Evolutionary conservation across 768 basidiomycete genomes (phyloP), one percentile per base, ranked within the genome.

Genomic region (Panaeolus cyanescens): DNA sequence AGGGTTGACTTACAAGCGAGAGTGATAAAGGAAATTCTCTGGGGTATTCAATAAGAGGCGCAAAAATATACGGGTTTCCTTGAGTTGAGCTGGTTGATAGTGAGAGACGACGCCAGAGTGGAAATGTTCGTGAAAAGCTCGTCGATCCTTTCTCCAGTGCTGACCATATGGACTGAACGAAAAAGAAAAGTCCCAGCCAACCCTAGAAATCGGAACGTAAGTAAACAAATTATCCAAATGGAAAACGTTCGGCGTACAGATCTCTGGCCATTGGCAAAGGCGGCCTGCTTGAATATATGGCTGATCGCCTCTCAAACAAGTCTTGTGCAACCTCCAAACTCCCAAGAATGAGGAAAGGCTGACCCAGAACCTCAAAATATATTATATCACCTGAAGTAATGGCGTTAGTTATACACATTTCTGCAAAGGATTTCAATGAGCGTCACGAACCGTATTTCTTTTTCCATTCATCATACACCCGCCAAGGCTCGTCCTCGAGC

Each of bases 231-330:
- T 5, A 42, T 15, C 17, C 12, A 37, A 13, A 5, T 13, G n/a
- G 22, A 2, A 19, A 4, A 45, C 8, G 4, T 13, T 8, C 12
- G 9, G 10, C 75, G 55, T 56, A 82, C 80, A 84, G 58, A n/a
- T 80, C 80, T 39, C 64, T 67, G 39, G 80, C 75, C 56, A 81
- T 76, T 75, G 82, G 53, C 59, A 60, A 71, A 31, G 42, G 22
- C 32, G 71, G 75, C 37, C 83, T 73, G 60, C 80, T 79, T 4
- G 85, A 85, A 64, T 85, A 86, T 42, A 79, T 82, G 20, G 69
- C 60, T 3, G 79, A 80, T 13, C 80, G 71, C 59, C 77, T 83
- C 55, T 85, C 83, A n/a, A 86, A 78, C 4, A 86, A 74, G 13
- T 85, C 84, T 32, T 74, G 70, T 1, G 45, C 75, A 71, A 62